Conservation (phyloP, 78 protist genomes). For the Tieghemostelium lacteum region DNA sequence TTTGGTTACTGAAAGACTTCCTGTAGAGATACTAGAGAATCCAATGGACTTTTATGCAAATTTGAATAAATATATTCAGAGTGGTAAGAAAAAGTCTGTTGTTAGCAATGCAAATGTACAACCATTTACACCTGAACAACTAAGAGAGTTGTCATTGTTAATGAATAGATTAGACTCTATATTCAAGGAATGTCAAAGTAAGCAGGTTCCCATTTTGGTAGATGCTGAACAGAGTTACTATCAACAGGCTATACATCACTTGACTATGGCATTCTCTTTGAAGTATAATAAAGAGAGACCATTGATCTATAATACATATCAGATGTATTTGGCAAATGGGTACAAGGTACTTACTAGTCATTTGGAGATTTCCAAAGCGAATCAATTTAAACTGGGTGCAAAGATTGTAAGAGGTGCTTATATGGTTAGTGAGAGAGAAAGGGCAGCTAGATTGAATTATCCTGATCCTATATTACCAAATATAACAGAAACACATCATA, state of each 20-base stretch:
- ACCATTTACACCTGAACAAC: not conserved
- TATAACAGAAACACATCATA: slow-evolving; percentile 70
- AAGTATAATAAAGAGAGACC: slow-evolving; percentile 65
- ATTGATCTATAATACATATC: slow-evolving; percentile 76
- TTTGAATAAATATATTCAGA: not conserved
- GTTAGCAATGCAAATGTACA: too few relatives aligned
- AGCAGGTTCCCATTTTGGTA: slow-evolving; percentile 40
- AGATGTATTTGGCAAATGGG: slow-evolving; percentile 65
- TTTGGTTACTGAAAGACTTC: not conserved
- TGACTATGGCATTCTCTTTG: slow-evolving; percentile 42
- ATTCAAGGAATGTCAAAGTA: slow-evolving; percentile 18
- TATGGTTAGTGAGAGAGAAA: slow-evolving; percentile 59
- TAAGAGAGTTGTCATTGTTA: slow-evolving; percentile 5
- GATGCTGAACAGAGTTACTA: slow-evolving; percentile 84
- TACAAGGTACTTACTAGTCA: slow-evolving; percentile 30
- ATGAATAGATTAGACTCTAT: slow-evolving; percentile 41
- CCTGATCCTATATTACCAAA: slow-evolving; percentile 53
- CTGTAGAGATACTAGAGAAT: not conserved
- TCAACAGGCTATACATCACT: slow-evolving; percentile 75
- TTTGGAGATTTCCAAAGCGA: not conserved
- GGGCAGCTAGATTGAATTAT: slow-evolving; percentile 11
- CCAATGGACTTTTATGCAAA: not conserved
- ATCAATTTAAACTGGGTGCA: slow-evolving; percentile 57
- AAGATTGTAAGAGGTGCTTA: slow-evolving; percentile 81
- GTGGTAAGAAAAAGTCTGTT: not conserved